A percentile compares a stretch with the other conserved stretches of the same genome.
phyloP scores from a whole-genome alignment of 176 grass and related monocot genomes.

The Elymus sibiricus region DNA sequence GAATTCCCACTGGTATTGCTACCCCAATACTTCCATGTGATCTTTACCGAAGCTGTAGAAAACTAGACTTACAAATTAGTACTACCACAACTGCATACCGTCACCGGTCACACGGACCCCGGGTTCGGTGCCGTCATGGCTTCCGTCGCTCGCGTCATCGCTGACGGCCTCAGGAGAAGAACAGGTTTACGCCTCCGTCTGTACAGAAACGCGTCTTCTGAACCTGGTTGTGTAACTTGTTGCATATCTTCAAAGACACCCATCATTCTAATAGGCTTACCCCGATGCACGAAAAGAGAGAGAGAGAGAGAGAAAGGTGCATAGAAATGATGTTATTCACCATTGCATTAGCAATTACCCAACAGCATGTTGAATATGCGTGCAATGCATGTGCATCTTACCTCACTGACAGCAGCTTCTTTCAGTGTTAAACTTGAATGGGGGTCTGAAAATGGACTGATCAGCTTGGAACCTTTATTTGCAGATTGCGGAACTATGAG shows the following conservation, averaged over 20 bases:
- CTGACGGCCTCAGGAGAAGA: background rate
- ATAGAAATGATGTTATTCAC: slow-evolving; percentile 22
- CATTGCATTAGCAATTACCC: slow-evolving; percentile 2
- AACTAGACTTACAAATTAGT: background rate
- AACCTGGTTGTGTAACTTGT: background rate
- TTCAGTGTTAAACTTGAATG: slow-evolving; percentile 61
- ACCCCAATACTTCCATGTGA: background rate
- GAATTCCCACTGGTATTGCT: background rate
- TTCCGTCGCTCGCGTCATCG: background rate
- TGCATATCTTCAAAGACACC: slow-evolving; percentile 53
- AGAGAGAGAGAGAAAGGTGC: background rate
- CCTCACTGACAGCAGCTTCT: slow-evolving; percentile 68
- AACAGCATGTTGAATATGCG: background rate
- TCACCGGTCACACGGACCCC: background rate
- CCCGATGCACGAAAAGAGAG: slow-evolving; percentile 33
- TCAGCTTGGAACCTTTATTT: slow-evolving; percentile 80
- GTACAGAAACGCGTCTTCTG: background rate
- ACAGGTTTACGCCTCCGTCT: background rate
- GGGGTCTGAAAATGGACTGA: slow-evolving; percentile 54
- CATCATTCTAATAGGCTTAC: slow-evolving; percentile 86
- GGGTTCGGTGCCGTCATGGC: background rate
- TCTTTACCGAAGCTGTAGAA: background rate
- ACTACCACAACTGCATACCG: background rate
- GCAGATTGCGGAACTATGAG: slow-evolving; percentile 70
- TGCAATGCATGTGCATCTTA: background rate